Evolutionary conservation across 2,329 filamentous ascomycete genomes (phyloP).

Genomic region (Trichoderma gracile): DNA sequence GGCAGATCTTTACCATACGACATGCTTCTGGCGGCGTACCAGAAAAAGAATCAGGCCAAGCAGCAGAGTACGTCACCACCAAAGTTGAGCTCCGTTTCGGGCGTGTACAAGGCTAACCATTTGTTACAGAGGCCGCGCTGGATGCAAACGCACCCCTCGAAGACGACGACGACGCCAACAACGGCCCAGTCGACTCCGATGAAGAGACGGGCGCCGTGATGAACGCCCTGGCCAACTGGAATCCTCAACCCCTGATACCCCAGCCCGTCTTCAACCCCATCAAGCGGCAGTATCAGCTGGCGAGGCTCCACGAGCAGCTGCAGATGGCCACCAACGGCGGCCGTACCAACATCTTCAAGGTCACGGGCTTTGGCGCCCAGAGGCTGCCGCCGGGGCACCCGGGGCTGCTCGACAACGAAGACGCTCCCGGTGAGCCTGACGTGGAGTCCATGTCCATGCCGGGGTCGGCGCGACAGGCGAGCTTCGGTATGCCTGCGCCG

Average conservation of each 20-base stretch:
- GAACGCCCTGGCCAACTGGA: slow-evolving; percentile 72
- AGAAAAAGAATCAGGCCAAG: slow-evolving; percentile 98
- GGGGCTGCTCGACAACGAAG: slow-evolving; percentile 50
- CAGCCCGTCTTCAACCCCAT: slow-evolving; percentile 64
- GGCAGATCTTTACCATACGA: slow-evolving; percentile 88
- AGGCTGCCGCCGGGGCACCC: slow-evolving; percentile 53
- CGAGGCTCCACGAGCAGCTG: slow-evolving; percentile 65
- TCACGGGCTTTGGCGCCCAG: slow-evolving; percentile 58
- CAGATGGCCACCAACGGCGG: slow-evolving; percentile 67
- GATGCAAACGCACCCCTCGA: slow-evolving; percentile 90
- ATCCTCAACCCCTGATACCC: slow-evolving; percentile 74
- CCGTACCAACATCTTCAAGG: slow-evolving; percentile 64
- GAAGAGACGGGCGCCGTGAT: slow-evolving; percentile 92
- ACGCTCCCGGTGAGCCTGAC: slow-evolving; percentile 61
- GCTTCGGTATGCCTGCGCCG: slow-evolving; percentile 46
- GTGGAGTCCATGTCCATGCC: slow-evolving; percentile 43
- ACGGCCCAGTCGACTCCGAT: slow-evolving; percentile 84
- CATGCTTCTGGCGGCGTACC: slow-evolving; percentile 83
- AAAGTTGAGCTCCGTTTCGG: no score
- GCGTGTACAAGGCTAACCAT: not conserved
- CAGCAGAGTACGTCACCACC: slow-evolving; percentile 74
- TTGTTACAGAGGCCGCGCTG: slow-evolving; percentile 75
- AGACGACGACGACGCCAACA: slow-evolving; percentile 79
- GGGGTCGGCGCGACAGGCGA: slow-evolving; percentile 46
- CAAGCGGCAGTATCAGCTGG: slow-evolving; percentile 62